These are phyloP conservation scores for Thielaviopsis euricoi DNA, from an alignment of 2,329 filamentous ascomycete genomes.

Conservation along the genomic window DNA sequence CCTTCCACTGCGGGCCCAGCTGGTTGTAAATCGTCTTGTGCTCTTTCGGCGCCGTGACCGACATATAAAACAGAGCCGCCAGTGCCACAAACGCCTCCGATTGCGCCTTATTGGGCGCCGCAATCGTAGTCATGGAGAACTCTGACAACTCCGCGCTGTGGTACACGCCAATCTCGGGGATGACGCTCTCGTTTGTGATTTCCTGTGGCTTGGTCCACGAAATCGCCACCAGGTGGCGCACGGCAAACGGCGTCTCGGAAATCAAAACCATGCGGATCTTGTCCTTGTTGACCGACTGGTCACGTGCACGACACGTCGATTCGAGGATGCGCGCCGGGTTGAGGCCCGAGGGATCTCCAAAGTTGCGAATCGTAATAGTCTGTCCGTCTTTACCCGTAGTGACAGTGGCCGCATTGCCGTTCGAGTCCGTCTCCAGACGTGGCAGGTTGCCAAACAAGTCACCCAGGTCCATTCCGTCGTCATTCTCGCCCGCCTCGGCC, in stretches of 20 bases:
- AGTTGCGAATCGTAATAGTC: conserved; percentile 45
- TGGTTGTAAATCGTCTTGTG: conserved; percentile 62
- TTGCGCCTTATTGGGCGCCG: conserved; percentile 60
- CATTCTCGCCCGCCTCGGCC: conserved; percentile 35
- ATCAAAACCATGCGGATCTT: conserved; percentile 52
- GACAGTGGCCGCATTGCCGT: conserved; percentile 41
- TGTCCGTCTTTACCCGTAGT: conserved; percentile 33
- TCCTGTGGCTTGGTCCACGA: conserved; percentile 63
- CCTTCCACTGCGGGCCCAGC: conserved; percentile 65
- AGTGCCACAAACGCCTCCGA: conserved; percentile 81
- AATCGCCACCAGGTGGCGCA: conserved; percentile 58
- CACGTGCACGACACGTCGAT: conserved; percentile 74
- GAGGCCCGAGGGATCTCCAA: conserved; percentile 67
- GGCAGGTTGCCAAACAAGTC: conserved; percentile 43
- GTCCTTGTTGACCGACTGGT: conserved; percentile 36
- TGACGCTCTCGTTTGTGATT: conserved; percentile 25
- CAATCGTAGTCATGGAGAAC: conserved; percentile 59
- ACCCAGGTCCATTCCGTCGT: conserved; percentile 30
- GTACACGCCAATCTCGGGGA: conserved; percentile 18
- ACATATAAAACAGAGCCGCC: conserved; percentile 64
- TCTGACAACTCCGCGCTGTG: conserved; percentile 32
- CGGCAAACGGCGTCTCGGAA: conserved; percentile 58
- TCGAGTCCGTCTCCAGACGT: conserved; percentile 40
- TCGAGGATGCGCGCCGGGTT: conserved; percentile 63
- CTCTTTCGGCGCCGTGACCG: conserved; percentile 61